Conservation (phyloP, 164 flowering plant genomes). For the Tetracentron sinense region DNA sequence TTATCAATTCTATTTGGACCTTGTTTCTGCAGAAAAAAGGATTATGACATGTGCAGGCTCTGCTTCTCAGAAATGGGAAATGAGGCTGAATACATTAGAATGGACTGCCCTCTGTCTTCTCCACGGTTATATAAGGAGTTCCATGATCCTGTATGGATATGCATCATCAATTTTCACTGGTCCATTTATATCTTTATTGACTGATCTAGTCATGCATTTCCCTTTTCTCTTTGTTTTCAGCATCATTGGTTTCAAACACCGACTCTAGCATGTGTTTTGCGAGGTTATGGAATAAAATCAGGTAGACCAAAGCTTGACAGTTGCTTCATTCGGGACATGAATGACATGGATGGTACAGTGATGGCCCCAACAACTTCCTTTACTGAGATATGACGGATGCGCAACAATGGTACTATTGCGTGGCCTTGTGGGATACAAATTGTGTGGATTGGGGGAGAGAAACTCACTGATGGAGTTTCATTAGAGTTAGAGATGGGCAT, state of each 20-base stretch:
- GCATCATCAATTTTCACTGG: not conserved
- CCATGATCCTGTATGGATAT: conserved; percentile 20
- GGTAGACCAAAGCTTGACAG: conserved; percentile 44
- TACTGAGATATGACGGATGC: conserved; percentile 90
- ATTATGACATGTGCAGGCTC: conserved; percentile 79
- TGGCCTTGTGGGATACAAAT: conserved; percentile 71
- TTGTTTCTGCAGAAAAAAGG: conserved; percentile 48
- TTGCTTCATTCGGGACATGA: conserved; percentile 66
- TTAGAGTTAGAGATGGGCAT: conserved; percentile 51
- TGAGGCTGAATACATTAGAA: conserved; percentile 57
- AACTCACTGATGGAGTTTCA: conserved; percentile 29
- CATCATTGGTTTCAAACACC: conserved; percentile 16
- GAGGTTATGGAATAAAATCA: conserved; percentile 19
- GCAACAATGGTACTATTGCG: conserved; percentile 54
- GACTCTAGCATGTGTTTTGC: conserved; percentile 13
- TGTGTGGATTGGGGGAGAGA: conserved; percentile 79
- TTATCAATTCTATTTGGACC: not conserved
- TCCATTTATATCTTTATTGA: not conserved
- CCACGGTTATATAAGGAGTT: conserved; percentile 20
- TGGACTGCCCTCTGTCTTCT: conserved; percentile 48
- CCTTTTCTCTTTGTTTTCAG: conserved; percentile 13
- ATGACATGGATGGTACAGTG: conserved; percentile 63
- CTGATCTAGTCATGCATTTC: not conserved
- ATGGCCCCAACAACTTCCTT: conserved; percentile 67
- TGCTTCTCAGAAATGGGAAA: conserved; percentile 67